Conservation (phyloP, 2,329 filamentous ascomycete genomes). For the Herpotrichia juniperi region DNA sequence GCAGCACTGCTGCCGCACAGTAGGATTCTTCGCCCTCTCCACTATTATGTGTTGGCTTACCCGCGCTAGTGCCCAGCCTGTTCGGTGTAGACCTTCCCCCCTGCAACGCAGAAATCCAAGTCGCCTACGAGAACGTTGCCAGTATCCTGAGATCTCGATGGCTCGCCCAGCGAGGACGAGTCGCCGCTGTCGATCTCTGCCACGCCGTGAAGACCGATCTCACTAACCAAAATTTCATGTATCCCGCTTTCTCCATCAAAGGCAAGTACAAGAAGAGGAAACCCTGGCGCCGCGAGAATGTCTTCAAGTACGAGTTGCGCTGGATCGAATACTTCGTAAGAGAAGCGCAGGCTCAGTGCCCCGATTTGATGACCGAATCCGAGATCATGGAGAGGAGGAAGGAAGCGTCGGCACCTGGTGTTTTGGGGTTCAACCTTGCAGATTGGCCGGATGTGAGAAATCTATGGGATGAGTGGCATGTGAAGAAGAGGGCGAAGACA, state of each 20-base stretch:
- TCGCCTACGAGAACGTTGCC: slow-evolving; percentile 32
- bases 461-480: slow-evolving; percentile 28
- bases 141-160: slow-evolving; percentile 24
- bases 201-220: slow-evolving; percentile 11
- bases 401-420: slow-evolving; percentile 17
- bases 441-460: slow-evolving; percentile 9
- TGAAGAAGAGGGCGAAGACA: slow-evolving; percentile 17
- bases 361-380: slow-evolving; percentile 15
- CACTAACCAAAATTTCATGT: slow-evolving; percentile 10
- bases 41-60: not conserved
- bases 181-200: slow-evolving; percentile 15
- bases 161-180: slow-evolving; percentile 16
- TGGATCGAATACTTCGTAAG: slow-evolving; percentile 34
- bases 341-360: slow-evolving; percentile 15
- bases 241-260: slow-evolving; percentile 2
- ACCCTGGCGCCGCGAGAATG: slow-evolving; percentile 28
- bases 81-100: slow-evolving; percentile 30
- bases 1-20: slow-evolving; percentile 17
- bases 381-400: slow-evolving; percentile 17
- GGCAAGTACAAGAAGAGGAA: slow-evolving; percentile 9
- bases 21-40: slow-evolving; percentile 9
- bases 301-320: slow-evolving; percentile 27
- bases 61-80: slow-evolving; percentile 25
- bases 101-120: slow-evolving; percentile 22
- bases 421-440: slow-evolving; percentile 11